Percentiles rank a stretch among this genome's conserved stretches.
Conservation (phyloP, 2,329 filamentous ascomycete genomes). For the Ceratocystis alfenasii region DNA sequence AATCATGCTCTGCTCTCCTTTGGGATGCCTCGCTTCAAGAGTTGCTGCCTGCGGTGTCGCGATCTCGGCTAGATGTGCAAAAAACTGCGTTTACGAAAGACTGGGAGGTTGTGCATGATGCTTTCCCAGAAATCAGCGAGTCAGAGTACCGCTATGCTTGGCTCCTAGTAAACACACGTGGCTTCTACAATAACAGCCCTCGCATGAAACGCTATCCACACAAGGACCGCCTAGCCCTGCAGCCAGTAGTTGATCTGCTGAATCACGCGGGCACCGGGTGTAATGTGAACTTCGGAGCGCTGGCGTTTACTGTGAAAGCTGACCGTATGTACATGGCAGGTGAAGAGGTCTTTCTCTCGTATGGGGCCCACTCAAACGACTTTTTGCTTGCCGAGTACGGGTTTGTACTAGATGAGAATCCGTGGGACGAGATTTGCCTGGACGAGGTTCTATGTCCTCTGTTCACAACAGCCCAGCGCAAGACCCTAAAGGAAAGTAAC, state of each 20-base stretch:
- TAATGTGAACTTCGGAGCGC: conserved; percentile 38
- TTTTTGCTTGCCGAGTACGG: conserved; percentile 59
- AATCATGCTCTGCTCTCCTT: conserved; percentile 35
- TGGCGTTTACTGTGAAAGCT: conserved; percentile 45
- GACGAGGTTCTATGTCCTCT: conserved; percentile 37
- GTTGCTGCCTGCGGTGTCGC: conserved; percentile 36
- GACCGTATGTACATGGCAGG: conserved; percentile 40
- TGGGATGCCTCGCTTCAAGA: conserved; percentile 38
- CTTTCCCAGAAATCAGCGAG: conserved; percentile 28
- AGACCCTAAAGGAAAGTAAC: conserved; percentile 34
- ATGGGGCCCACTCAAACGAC: conserved; percentile 60
- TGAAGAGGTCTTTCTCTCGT: conserved; percentile 57
- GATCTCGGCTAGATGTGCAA: conserved; percentile 43
- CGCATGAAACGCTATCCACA: conserved; percentile 34
- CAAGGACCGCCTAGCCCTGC: conserved; percentile 54
- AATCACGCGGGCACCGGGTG: conserved; percentile 44
- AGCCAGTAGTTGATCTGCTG: conserved; percentile 63
- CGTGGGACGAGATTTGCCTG: conserved; percentile 40
- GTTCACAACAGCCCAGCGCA: conserved; percentile 30
- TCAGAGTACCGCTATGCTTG: conserved; percentile 43
- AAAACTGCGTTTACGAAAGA: conserved; percentile 32
- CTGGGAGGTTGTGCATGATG: conserved; percentile 30
- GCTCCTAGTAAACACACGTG: conserved; percentile 50
- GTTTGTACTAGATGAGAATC: conserved; percentile 38
- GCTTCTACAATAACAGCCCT: conserved; percentile 45